Conservation (phyloP, 1,139 yeast genomes). For the Candida pseudoviswanathii region DNA sequence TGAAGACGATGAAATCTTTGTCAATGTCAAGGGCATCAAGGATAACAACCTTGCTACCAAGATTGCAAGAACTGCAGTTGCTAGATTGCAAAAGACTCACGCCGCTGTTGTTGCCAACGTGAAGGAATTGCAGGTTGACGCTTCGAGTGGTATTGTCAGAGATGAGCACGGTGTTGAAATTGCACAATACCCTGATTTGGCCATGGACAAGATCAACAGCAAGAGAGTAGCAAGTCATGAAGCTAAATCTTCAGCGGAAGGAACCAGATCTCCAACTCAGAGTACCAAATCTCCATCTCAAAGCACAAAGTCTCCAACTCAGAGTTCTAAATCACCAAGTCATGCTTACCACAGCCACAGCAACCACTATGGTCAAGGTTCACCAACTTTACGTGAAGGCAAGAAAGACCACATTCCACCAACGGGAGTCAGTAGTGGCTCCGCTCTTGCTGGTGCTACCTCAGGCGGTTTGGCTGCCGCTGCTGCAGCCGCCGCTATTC, state of each 20-base stretch:
- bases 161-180: conserved; percentile 30
- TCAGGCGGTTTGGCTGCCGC: conserved; percentile 11
- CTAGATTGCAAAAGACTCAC: conserved; percentile 25
- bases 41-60: conserved; percentile 29
- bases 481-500: conserved; percentile 9
- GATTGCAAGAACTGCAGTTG: conserved; percentile 35
- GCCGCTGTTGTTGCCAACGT: conserved; percentile 27
- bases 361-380: background rate
- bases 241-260: background rate
- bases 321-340: background rate
- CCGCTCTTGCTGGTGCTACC: conserved; percentile 13
- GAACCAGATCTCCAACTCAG: background rate
- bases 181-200: conserved; percentile 17
- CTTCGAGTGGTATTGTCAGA: conserved; percentile 31
- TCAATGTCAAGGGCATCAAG: conserved; percentile 33
- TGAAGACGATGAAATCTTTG: conserved; percentile 21
- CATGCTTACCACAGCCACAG: background rate
- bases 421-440: conserved; percentile 7
- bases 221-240: background rate
- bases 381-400: background rate
- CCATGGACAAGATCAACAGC: conserved; percentile 8
- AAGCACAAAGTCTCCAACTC: background rate
- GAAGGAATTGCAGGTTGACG: conserved; percentile 34
- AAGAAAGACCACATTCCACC: background rate
- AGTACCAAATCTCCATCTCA: background rate